These are phyloP conservation scores for Trichoderma breve DNA, from an alignment of 2,329 filamentous ascomycete genomes.

Conservation along the genomic window DNA sequence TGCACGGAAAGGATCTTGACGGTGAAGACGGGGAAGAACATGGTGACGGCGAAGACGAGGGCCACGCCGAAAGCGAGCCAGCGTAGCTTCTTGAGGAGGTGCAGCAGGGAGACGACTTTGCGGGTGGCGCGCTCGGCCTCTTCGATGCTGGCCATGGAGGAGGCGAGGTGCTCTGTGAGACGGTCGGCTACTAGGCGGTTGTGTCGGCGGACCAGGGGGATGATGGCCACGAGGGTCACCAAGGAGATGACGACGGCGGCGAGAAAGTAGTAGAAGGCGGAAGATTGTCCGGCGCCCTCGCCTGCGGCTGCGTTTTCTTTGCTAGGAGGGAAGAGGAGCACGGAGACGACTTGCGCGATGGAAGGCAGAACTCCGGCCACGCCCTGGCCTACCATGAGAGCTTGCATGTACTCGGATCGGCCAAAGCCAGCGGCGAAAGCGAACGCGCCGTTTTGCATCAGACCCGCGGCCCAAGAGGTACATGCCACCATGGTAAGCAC, in stretches of 20 bases:
- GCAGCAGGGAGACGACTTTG: conserved; percentile 54
- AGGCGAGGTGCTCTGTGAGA: conserved; percentile 48
- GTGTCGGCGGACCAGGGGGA: conserved; percentile 66
- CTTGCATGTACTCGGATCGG: conserved; percentile 86
- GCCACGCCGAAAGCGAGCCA: conserved; percentile 77
- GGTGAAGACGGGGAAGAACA: conserved; percentile 96
- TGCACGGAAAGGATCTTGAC: conserved; percentile 55
- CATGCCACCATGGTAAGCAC: conserved; percentile 76
- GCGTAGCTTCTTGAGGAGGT: conserved; percentile 72
- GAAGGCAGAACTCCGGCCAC: conserved; percentile 88
- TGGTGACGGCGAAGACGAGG: conserved; percentile 77
- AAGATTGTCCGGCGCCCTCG: conserved; percentile 39
- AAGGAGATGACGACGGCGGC: conserved; percentile 78
- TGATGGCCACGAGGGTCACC: conserved; percentile 67
- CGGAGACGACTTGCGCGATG: conserved; percentile 80
- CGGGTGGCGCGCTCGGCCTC: conserved; percentile 53
- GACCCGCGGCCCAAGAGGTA: conserved; percentile 75
- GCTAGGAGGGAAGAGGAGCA: conserved; percentile 56
- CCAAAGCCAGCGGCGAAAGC: conserved; percentile 87
- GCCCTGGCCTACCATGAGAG: conserved; percentile 92
- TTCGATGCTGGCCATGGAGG: conserved; percentile 51
- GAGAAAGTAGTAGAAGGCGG: conserved; percentile 88
- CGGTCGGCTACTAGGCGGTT: conserved; percentile 51
- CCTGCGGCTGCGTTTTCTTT: conserved; percentile 27
- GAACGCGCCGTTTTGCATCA: conserved; percentile 93